These are phyloP conservation scores for Fusarium luffae DNA, from an alignment of 2,329 filamentous ascomycete species.

Conservation along the genomic window DNA sequence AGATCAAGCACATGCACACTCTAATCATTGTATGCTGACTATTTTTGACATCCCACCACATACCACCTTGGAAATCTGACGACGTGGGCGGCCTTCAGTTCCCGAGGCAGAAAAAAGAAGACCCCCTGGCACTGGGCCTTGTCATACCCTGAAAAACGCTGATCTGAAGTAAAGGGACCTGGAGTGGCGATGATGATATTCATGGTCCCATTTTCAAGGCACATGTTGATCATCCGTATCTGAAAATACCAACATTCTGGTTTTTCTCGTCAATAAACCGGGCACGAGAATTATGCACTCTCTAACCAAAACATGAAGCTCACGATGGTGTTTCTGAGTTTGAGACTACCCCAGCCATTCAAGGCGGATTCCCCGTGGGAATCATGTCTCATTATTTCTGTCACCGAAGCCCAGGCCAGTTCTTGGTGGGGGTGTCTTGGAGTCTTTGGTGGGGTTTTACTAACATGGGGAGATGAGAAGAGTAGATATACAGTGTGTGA, in stretches of 20 bases:
- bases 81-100: conserved; percentile 22
- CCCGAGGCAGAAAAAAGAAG: conserved; percentile 27
- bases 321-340: conserved; percentile 22
- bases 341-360: conserved; percentile 10
- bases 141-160: conserved; percentile 33
- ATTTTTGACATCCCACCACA: conserved; percentile 24
- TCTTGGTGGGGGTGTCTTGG: conserved; percentile 39
- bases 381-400: conserved; percentile 34
- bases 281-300: neutral
- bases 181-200: conserved; percentile 29
- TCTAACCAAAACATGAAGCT: neutral
- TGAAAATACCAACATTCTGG: neutral
- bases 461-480: conserved; percentile 20
- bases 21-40: neutral
- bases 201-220: conserved; percentile 26
- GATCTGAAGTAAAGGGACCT: conserved; percentile 22
- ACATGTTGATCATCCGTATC: conserved; percentile 12
- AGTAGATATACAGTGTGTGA: conserved; percentile 18
- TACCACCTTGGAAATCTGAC: conserved; percentile 19
- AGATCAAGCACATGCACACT: conserved; percentile 7
- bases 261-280: neutral
- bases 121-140: conserved; percentile 14
- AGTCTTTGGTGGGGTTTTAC: conserved; percentile 33
- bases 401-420: conserved; percentile 21
- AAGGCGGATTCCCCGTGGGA: conserved; percentile 27